A percentile compares a stretch with the other conserved stretches of the same genome.
Evolutionary conservation across 306 rosid species (phyloP).

Genomic region (Pterocarpus macrocarpus): DNA sequence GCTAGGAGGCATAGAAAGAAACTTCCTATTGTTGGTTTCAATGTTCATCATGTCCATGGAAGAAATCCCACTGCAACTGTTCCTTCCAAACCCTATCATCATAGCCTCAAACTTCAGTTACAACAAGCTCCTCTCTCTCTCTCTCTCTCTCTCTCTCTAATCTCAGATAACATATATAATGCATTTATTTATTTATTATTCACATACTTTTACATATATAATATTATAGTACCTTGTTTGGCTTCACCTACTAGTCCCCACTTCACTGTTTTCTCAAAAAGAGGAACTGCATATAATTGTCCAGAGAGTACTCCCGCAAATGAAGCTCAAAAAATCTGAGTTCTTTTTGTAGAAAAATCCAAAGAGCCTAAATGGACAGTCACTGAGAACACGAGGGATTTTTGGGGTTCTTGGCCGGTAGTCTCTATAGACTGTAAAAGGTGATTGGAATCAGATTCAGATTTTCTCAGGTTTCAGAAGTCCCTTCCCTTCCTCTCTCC

Average conservation of each 20-base stretch:
- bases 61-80: conserved; percentile 50
- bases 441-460: conserved; percentile 48
- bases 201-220: background rate
- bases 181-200: background rate
- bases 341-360: conserved; percentile 40
- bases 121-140: background rate
- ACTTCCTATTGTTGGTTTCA: conserved; percentile 50
- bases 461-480: background rate
- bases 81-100: conserved; percentile 64
- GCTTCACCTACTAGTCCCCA: conserved; percentile 28
- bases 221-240: conserved; percentile 10
- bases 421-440: conserved; percentile 45
- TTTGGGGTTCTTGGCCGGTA: conserved; percentile 45
- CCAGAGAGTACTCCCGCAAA: conserved; percentile 60
- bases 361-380: conserved; percentile 24
- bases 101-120: conserved; percentile 15
- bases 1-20: conserved; percentile 52
- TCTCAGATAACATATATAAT: background rate
- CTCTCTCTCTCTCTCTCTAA: no score
- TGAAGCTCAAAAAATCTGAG: conserved; percentile 46
- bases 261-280: conserved; percentile 27
- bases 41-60: conserved; percentile 55
- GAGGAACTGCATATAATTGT: conserved; percentile 47
- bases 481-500: no score
- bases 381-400: conserved; percentile 55